Percentiles rank a stretch among this genome's conserved stretches.
Conservation (phyloP, 2,329 filamentous ascomycete species). For the Penicillium italicum region DNA sequence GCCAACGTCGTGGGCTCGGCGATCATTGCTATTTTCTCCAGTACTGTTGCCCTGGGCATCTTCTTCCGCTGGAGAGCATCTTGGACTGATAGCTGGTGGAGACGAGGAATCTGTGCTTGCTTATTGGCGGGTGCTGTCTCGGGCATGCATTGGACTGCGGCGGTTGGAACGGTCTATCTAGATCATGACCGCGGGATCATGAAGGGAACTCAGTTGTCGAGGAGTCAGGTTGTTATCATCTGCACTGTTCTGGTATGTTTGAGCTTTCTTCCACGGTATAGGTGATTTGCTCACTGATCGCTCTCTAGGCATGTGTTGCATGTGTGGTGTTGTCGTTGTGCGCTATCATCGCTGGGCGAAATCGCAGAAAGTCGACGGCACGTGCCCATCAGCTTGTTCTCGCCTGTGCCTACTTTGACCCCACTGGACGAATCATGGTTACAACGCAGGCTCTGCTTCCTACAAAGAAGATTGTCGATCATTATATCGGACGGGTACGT, state of each 20-base stretch:
- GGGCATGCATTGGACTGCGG: slow-evolving; percentile 83
- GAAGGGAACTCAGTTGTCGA: slow-evolving; percentile 46
- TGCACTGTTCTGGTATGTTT: slow-evolving; percentile 64
- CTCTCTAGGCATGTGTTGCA: slow-evolving; percentile 56
- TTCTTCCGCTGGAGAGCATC: slow-evolving; percentile 74
- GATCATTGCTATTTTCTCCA: slow-evolving; percentile 69
- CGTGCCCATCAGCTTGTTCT: slow-evolving; percentile 60
- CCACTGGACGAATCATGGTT: slow-evolving; percentile 45
- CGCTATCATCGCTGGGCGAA: slow-evolving; percentile 53
- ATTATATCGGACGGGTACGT: slow-evolving; percentile 63
- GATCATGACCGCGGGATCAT: slow-evolving; percentile 48
- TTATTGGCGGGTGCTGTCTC: slow-evolving; percentile 71
- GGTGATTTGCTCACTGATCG: slow-evolving; percentile 7
- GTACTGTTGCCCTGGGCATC: slow-evolving; percentile 64
- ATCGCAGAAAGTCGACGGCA: slow-evolving; percentile 53
- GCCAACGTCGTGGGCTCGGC: slow-evolving; percentile 64
- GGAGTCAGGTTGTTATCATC: slow-evolving; percentile 67
- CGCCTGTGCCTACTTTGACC: slow-evolving; percentile 45
- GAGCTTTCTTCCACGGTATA: not conserved
- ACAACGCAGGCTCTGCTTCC: slow-evolving; percentile 45
- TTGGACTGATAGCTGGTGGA: slow-evolving; percentile 79
- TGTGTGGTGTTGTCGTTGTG: slow-evolving; percentile 58
- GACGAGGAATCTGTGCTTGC: slow-evolving; percentile 62
- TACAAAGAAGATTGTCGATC: slow-evolving; percentile 69
- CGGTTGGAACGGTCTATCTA: slow-evolving; percentile 66